phyloP scores from a whole-genome alignment of 1,284 basidiomycete genomes.

The Cutaneotrichosporon sp. region DNA sequence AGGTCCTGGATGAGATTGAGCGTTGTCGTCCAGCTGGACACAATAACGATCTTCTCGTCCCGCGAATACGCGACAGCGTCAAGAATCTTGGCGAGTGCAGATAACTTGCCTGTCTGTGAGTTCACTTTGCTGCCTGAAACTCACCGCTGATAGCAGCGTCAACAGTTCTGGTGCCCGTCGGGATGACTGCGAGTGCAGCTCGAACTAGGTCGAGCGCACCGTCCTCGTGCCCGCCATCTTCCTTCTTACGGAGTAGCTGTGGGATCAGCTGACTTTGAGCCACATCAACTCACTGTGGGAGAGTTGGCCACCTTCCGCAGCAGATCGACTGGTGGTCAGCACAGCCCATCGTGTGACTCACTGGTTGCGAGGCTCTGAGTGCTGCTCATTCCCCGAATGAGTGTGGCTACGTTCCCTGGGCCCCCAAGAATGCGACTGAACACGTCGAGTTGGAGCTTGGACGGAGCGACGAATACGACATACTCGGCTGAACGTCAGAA shows the following conservation, averaged over 20 bases:
- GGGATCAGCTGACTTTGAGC: too few species aligned
- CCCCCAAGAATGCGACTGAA: conserved; percentile 59
- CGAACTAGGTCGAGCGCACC: conserved; percentile 64
- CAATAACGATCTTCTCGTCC: conserved; percentile 87
- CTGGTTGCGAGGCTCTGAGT: conserved; percentile 80
- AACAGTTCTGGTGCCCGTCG: background rate
- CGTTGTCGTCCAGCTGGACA: conserved; percentile 85
- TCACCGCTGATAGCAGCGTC: conserved; percentile 15
- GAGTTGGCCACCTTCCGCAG: conserved; percentile 91
- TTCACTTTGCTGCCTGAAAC: background rate
- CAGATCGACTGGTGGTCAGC: conserved; percentile 33
- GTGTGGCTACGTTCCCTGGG: conserved; percentile 55
- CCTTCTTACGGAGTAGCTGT: conserved; percentile 65
- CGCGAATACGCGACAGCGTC: conserved; percentile 60
- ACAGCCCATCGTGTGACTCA: conserved; percentile 35
- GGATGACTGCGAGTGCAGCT: conserved; percentile 32
- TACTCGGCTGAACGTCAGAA: conserved; percentile 69
- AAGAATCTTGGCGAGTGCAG: conserved; percentile 69
- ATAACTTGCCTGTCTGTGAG: conserved; percentile 62
- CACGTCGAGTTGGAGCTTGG: conserved; percentile 71
- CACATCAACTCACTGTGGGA: conserved; percentile 60
- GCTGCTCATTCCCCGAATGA: conserved; percentile 63
- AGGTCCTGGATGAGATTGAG: conserved; percentile 85
- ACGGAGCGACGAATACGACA: conserved; percentile 83
- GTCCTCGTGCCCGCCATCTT: conserved; percentile 46